Evolutionary conservation across 2,329 filamentous ascomycete genomes (phyloP), one percentile per base, ranked within the genome.

Genomic region (Basipetospora sp.): DNA sequence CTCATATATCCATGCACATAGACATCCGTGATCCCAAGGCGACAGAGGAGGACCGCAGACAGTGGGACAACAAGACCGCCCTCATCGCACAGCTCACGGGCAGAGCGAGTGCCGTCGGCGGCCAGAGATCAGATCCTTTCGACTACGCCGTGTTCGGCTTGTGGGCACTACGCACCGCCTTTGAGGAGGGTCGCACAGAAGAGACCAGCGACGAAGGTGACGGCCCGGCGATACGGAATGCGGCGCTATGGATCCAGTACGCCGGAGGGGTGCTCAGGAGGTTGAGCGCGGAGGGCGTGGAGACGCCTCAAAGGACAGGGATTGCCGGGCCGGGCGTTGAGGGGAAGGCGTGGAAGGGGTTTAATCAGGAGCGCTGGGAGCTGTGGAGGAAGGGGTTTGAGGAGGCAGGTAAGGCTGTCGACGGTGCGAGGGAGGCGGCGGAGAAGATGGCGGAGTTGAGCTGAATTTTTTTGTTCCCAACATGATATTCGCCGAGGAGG

Each of bases 101-200:
- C n/a, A 36, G 36, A 8, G 11, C 30, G 40, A n/a, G 6, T 19
- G 20, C 9, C 31, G 28, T n/a, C 15, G 30, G 35, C 10, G 4
- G 16, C 9, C 8, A 19, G n/a, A n/a, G n/a, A n/a, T n/a, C n/a
- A 25, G 35, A 41, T 31, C 43, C 45, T 3, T 42, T 51, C 14
- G 47, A 54, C 36, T 51, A 47, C 42, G 48, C 52, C 8, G 30
- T 50, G 16, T 53, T 44, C 20, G 51, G 42, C 6, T 42, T 55
- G 9, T 54, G 53, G 53, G 40, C 43, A 3, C 30, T 54, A 35
- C 44, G 53, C n/a, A 38, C 37, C 2, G 51, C 50, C 3, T 48
- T 53, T 14, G 53, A 55, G 34, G 43, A 45, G 27, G 31, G 37
- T 5, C 36, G 41, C 3, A 28, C 44, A 13, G 13, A 22, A 10